Conservation (phyloP, 2,329 filamentous ascomycete species). For the Neodidymelliopsis sp. region DNA sequence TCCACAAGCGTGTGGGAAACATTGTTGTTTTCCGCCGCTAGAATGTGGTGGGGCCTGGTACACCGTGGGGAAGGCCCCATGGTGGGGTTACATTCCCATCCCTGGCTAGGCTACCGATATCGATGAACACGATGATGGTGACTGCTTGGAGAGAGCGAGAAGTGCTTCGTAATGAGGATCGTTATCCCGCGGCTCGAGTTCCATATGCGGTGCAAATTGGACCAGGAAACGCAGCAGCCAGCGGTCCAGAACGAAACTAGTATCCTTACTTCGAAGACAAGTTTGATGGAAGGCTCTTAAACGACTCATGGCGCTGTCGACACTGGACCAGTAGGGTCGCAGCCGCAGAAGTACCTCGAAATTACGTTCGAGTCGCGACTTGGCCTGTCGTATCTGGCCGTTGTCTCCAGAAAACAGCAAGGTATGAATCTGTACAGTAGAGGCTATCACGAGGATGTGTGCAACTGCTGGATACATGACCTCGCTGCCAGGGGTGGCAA, state of each 20-base stretch:
- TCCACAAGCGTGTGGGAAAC: conserved; percentile 21
- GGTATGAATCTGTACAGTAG: conserved; percentile 34
- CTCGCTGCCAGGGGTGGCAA: conserved; percentile 28
- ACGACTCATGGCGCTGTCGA: conserved; percentile 35
- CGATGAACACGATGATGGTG: conserved; percentile 33
- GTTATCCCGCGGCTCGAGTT: conserved; percentile 35
- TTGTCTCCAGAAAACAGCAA: conserved; percentile 32
- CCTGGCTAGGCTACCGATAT: conserved; percentile 21
- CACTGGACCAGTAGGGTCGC: conserved; percentile 34
- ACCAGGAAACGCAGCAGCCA: conserved; percentile 36
- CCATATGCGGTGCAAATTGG: conserved; percentile 37
- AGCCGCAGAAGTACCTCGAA: conserved; percentile 32
- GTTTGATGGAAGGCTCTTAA: conserved; percentile 36
- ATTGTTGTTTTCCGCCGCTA: conserved; percentile 32
- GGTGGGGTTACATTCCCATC: conserved; percentile 10
- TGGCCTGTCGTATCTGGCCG: conserved; percentile 29
- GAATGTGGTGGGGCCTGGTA: conserved; percentile 10
- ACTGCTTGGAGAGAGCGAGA: conserved; percentile 32
- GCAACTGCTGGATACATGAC: conserved; percentile 34
- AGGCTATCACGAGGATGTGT: conserved; percentile 34
- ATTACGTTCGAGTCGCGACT: conserved; percentile 33
- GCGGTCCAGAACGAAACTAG: conserved; percentile 34
- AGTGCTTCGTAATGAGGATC: conserved; percentile 35
- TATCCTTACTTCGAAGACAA: conserved; percentile 35
- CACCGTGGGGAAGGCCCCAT: conserved; percentile 14